Evolutionary conservation across 371 early-diverging fungal species (phyloP).

Genomic region (Nematocida sp.): DNA sequence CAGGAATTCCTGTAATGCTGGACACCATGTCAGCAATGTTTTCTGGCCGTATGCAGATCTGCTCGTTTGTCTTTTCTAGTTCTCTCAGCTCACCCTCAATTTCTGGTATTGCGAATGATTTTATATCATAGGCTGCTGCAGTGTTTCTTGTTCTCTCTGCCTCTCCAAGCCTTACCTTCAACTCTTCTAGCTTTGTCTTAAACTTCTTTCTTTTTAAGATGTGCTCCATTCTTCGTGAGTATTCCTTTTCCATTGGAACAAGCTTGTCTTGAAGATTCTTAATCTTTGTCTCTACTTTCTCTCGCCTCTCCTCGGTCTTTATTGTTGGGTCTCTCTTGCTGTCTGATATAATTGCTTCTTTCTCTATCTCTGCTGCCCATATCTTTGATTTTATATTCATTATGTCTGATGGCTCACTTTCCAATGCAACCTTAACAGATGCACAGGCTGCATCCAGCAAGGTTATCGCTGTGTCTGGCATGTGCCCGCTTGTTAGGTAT

Average conservation of each 20-base stretch:
- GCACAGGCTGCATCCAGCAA: conserved; percentile 82
- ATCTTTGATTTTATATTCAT: conserved; percentile 72
- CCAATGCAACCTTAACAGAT: conserved; percentile 76
- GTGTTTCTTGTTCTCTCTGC: conserved; percentile 67
- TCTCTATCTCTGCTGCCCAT: conserved; percentile 70
- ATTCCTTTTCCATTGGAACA: conserved; percentile 64
- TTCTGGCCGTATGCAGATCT: conserved; percentile 75
- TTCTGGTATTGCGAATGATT: conserved; percentile 77
- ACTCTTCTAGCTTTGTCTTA: conserved; percentile 66
- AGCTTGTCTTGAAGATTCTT: conserved; percentile 56
- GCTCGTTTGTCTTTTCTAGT: conserved; percentile 76
- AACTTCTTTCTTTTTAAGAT: conserved; percentile 62
- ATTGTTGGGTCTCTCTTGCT: conserved; percentile 40
- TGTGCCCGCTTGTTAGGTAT: conserved; percentile 77
- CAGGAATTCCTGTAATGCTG: conserved; percentile 82
- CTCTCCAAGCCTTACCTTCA: conserved; percentile 61
- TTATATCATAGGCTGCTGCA: conserved; percentile 71
- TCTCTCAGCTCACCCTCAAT: conserved; percentile 72
- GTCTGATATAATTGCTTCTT: conserved; percentile 66
- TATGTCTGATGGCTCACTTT: conserved; percentile 78
- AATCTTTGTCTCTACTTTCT: conserved; percentile 60
- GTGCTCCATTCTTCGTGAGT: conserved; percentile 63
- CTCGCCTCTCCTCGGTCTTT: conserved; percentile 55
- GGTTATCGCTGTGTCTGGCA: conserved; percentile 85
- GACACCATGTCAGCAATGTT: conserved; percentile 80